These are phyloP conservation scores for Saccharum officinarum DNA, from an alignment of 176 grass and related monocot genomes.

Conservation along the genomic window DNA sequence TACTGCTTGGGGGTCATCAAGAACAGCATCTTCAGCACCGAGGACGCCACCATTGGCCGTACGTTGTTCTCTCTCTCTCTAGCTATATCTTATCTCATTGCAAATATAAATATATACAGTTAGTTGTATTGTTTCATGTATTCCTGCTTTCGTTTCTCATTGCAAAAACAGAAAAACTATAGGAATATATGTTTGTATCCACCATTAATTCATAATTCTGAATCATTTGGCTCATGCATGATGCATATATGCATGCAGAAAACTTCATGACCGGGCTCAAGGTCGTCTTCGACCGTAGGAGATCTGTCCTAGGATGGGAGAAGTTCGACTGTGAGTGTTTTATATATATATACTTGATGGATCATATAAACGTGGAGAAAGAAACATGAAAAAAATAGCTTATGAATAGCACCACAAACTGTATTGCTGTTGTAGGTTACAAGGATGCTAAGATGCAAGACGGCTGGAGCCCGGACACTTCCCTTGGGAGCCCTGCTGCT, in stretches of 20 bases:
- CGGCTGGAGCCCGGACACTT: not conserved
- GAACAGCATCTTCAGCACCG: conserved; percentile 15
- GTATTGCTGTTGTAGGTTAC: not conserved
- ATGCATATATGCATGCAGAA: conserved; percentile 33
- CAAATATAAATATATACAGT: no score
- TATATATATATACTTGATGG: not conserved
- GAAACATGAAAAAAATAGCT: not conserved
- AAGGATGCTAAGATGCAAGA: not conserved
- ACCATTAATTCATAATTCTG: not conserved
- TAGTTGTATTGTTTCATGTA: no score
- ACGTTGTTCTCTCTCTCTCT: not conserved
- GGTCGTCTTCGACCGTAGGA: conserved; percentile 53
- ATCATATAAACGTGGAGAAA: not conserved
- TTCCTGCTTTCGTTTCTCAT: not conserved
- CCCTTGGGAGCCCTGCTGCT: no score
- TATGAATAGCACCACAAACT: not conserved
- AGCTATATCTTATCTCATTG: not conserved
- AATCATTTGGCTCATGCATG: not conserved
- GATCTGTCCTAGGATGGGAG: conserved; percentile 59
- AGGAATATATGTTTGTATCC: not conserved
- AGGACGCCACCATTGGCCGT: conserved; percentile 54
- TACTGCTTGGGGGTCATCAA: conserved; percentile 51
- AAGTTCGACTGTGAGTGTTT: conserved; percentile 58
- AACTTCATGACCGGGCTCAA: conserved; percentile 74
- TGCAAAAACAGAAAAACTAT: not conserved